phyloP scores from a whole-genome alignment of 805 yeast species.

The Dipodascus albidus region DNA sequence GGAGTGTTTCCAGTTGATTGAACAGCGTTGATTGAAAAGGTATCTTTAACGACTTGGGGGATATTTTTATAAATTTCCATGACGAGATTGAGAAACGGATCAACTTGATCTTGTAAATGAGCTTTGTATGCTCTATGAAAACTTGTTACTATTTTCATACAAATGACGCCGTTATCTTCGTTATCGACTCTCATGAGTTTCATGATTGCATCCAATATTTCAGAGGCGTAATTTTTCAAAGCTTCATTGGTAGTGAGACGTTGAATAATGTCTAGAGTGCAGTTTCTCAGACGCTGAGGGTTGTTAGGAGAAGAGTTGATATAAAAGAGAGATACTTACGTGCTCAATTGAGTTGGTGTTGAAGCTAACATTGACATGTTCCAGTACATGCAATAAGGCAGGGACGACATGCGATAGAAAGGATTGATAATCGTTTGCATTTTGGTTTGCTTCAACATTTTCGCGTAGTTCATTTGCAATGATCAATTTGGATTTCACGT shows the following conservation, averaged over 20 bases:
- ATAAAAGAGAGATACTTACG: conserved; percentile 13
- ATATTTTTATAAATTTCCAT: conserved; percentile 68
- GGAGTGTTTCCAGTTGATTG: conserved; percentile 14
- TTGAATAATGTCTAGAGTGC: conserved; percentile 67
- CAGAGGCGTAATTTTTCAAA: conserved; percentile 56
- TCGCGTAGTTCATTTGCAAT: conserved; percentile 76
- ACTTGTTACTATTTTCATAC: conserved; percentile 78
- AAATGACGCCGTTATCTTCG: conserved; percentile 89
- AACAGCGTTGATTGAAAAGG: conserved; percentile 35
- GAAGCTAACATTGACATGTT: conserved; percentile 64
- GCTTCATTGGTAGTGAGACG: conserved; percentile 75
- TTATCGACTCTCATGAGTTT: conserved; percentile 61
- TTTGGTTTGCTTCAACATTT: conserved; percentile 72
- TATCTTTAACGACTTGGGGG: conserved; percentile 59
- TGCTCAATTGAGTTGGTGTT: conserved; percentile 51
- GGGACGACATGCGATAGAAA: conserved; percentile 65
- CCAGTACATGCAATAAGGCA: conserved; percentile 48
- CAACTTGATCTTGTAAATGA: conserved; percentile 56
- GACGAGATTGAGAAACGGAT: conserved; percentile 66
- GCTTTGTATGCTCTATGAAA: conserved; percentile 77
- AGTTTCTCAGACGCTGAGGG: conserved; percentile 59
- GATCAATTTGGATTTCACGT: conserved; percentile 50
- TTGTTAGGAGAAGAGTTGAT: background rate
- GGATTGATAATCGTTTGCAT: conserved; percentile 69
- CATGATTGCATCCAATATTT: conserved; percentile 49